These are phyloP conservation scores for Syzygium aromaticum DNA, from an alignment of 345 rosid genomes.

Conservation along the genomic window DNA sequence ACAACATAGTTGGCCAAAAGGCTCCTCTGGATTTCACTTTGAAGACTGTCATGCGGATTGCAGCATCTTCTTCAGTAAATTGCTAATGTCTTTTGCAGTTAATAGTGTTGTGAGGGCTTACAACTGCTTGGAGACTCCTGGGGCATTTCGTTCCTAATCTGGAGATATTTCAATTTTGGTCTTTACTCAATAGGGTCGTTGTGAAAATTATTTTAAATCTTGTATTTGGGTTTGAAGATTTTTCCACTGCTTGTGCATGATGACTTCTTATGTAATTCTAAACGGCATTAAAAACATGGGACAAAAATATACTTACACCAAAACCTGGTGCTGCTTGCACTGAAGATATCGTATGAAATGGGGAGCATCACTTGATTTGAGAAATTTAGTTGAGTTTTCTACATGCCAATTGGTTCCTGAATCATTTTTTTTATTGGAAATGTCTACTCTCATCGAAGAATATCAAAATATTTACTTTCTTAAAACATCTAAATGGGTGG, in stretches of 20 bases:
- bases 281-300: background rate
- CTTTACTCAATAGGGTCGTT: background rate
- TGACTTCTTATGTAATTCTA: background rate
- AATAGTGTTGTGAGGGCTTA: background rate
- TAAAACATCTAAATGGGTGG: background rate
- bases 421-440: background rate
- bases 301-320: background rate
- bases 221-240: background rate
- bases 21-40: constrained; percentile 82
- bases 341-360: background rate
- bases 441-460: background rate
- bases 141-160: background rate
- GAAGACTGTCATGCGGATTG: constrained; percentile 63
- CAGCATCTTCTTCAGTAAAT: constrained; percentile 51
- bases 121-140: background rate
- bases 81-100: constrained; percentile 7
- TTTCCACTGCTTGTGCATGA: background rate
- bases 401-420: background rate
- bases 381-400: background rate
- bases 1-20: constrained; percentile 39
- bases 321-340: background rate
- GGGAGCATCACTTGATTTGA: background rate
- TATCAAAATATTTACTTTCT: background rate
- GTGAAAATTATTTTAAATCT: background rate
- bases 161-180: background rate